Evolutionary conservation across 2,329 filamentous ascomycete species (phyloP), one percentile per base, ranked within the genome.

Genomic region (Nemania abortiva): DNA sequence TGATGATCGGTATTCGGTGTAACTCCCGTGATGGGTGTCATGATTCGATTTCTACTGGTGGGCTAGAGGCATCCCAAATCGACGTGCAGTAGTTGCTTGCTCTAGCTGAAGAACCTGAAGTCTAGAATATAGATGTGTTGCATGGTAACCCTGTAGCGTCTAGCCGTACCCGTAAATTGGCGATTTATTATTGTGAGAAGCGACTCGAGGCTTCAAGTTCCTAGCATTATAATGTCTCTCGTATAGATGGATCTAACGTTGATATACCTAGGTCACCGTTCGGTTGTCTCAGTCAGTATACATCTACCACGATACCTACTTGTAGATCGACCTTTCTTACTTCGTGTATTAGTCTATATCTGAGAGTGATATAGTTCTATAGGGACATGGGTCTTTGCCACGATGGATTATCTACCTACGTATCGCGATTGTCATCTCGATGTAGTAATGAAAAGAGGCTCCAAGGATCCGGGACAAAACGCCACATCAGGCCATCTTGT

Each of bases 401-500:
- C 42, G 39, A 39, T 53, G 13, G 37, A 59, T 24, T 50, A 57
- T 18, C 29, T 52, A 47, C 52, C 15, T 64, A 29, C 22, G 27
- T 9, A 9, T 50, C 9, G 53, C 54, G 13, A 45, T 27, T 27
- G 45, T n/a, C 47, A 24, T 56, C 37, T 42, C 22, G 24, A n/a
- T 22, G 55, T 50, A 64, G 49, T 39, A 59, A 60, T 39, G 53
- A 68, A 31, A 24, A 27, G 18, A 47, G 24, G 18, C 6, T 37
- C 31, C 18, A 62, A 11, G 50, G 68, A 65, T 69, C 70, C 73
- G 59, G 65, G 65, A 64, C 70, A 68, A 64, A 49, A 71, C 71
- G 74, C 74, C 73, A 77, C 74, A 76, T 77, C 74, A 76, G 74
- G 66, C 74, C 75, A 77, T 63, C 10, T 39, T 37, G 31, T 39